Evolutionary conservation across 2,329 filamentous ascomycete species (phyloP).

Genomic region (Ceratocystis eucalypticola): DNA sequence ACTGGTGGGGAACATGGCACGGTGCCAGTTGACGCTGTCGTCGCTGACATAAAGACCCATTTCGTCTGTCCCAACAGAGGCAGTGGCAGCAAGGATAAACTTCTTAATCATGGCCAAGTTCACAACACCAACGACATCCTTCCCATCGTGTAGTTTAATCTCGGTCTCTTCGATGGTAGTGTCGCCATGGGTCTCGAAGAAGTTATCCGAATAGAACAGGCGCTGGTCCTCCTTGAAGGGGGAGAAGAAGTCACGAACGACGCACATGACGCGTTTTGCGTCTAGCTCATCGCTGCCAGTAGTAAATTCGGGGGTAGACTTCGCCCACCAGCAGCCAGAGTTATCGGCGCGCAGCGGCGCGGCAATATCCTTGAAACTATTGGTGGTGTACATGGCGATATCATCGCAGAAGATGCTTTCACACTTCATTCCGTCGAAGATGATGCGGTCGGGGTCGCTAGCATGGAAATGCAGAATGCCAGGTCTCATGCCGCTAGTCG

Average conservation of each 20-base stretch:
- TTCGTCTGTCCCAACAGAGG: constrained; percentile 68
- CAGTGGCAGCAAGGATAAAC: constrained; percentile 71
- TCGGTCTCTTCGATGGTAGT: constrained; percentile 50
- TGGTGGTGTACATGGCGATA: constrained; percentile 59
- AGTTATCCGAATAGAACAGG: constrained; percentile 69
- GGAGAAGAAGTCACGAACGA: constrained; percentile 60
- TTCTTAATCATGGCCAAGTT: constrained; percentile 75
- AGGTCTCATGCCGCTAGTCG: constrained; percentile 39
- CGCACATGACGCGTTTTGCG: constrained; percentile 62
- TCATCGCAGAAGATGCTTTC: constrained; percentile 49
- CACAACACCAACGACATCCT: constrained; percentile 64
- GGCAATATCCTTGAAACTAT: constrained; percentile 62
- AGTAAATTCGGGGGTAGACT: constrained; percentile 58
- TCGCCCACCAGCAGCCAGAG: constrained; percentile 77
- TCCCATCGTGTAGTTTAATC: constrained; percentile 59
- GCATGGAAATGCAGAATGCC: constrained; percentile 64
- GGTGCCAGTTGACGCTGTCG: constrained; percentile 76
- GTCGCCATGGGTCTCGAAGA: constrained; percentile 46
- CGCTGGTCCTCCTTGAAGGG: constrained; percentile 60
- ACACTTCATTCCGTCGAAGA: constrained; percentile 68
- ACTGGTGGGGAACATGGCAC: constrained; percentile 72
- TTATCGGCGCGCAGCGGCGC: constrained; percentile 54
- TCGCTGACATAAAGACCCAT: constrained; percentile 82
- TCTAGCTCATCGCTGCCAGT: constrained; percentile 53
- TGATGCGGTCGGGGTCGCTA: constrained; percentile 65